A percentile compares a stretch with the other conserved stretches of the same genome.
Conservation (phyloP, 352 stramenopile genomes). For the Globisporangium uncinulatum region DNA sequence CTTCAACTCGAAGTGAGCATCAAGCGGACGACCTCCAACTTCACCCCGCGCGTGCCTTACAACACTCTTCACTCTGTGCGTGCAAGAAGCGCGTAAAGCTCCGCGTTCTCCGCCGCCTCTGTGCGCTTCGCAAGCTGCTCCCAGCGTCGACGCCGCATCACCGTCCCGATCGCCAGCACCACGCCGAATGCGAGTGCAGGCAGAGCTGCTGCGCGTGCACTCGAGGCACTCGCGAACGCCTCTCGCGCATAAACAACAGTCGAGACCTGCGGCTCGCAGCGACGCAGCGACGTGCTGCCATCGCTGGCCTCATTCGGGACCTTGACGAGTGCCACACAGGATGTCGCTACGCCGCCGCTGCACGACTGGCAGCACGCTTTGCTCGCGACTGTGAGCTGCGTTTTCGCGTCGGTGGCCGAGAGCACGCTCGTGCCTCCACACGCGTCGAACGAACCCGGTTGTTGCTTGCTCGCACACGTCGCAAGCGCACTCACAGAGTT, state of each 20-base stretch:
- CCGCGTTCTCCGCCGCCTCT: neutral
- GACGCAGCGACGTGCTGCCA: neutral
- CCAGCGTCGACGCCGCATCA: neutral
- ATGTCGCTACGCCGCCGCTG: neutral
- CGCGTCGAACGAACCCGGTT: neutral
- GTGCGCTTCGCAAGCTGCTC: neutral
- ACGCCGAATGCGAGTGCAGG: neutral
- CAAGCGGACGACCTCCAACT: neutral
- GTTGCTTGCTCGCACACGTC: neutral
- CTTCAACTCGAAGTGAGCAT: neutral
- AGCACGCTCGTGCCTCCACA: slow-evolving; percentile 4
- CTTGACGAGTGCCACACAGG: slow-evolving; percentile 1
- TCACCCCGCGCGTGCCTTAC: no score
- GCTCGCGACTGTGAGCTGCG: neutral
- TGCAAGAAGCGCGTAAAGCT: neutral
- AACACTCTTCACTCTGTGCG: neutral
- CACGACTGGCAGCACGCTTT: slow-evolving; percentile 11
- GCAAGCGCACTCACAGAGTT: neutral
- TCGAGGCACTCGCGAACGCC: neutral
- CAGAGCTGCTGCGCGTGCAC: neutral
- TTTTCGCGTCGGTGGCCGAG: slow-evolving; percentile 1
- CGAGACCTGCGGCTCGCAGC: slow-evolving; percentile 5
- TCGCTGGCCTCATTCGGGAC: neutral
- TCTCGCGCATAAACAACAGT: neutral
- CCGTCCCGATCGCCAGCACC: neutral